phyloP scores from a whole-genome alignment of 2,329 filamentous ascomycete genomes.

The Verticillium nonalfalfae region DNA sequence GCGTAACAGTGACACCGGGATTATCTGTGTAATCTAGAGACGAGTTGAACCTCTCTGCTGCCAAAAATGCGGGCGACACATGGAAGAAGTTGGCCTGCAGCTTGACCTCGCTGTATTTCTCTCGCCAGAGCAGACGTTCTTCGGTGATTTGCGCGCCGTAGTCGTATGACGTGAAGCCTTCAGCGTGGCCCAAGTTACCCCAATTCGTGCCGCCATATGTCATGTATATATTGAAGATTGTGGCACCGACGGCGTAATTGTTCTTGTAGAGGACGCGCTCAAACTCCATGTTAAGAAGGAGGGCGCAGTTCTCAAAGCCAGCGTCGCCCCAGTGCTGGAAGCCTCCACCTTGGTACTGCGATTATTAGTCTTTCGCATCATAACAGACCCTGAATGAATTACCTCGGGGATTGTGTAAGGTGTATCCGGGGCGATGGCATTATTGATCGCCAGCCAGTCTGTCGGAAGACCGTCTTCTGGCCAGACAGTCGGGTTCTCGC shows the following conservation, averaged over 20 bases:
- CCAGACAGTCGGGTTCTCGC: constrained; percentile 45
- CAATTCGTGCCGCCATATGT: constrained; percentile 76
- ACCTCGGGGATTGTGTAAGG: constrained; percentile 55
- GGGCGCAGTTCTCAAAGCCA: constrained; percentile 61
- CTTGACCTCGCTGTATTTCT: constrained; percentile 78
- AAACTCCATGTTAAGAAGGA: constrained; percentile 65
- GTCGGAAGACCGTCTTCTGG: constrained; percentile 20
- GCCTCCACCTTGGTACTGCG: constrained; percentile 61
- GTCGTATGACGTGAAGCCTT: constrained; percentile 54
- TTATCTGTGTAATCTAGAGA: constrained; percentile 22
- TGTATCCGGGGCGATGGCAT: constrained; percentile 54
- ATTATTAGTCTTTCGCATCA: not conserved
- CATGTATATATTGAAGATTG: constrained; percentile 72
- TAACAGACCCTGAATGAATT: constrained; percentile 16
- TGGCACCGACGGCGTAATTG: constrained; percentile 57
- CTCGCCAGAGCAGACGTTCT: constrained; percentile 58
- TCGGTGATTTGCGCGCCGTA: constrained; percentile 58
- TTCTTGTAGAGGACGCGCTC: constrained; percentile 78
- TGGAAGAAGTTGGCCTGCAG: constrained; percentile 69
- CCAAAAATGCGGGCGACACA: constrained; percentile 64
- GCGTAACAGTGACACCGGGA: constrained; percentile 51
- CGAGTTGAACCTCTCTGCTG: constrained; percentile 25
- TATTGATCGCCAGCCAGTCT: constrained; percentile 45
- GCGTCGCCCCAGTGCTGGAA: constrained; percentile 71
- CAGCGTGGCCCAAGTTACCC: constrained; percentile 70